Evolutionary conservation across 495 filamentous ascomycete genomes (phyloP).

Genomic region (Umbilicaria muhlenbergii): DNA sequence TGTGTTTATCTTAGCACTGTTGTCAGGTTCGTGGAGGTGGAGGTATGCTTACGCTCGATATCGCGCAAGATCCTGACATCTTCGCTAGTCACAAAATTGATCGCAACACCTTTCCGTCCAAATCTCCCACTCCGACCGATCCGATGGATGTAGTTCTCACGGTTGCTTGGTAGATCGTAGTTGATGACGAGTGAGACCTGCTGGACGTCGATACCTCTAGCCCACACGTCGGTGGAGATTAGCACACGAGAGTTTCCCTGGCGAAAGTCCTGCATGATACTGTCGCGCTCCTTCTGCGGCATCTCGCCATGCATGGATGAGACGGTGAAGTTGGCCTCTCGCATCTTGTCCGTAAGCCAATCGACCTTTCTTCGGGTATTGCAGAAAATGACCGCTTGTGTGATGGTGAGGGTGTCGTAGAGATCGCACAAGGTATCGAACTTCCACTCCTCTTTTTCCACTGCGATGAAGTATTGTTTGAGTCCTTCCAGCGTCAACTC

Average conservation of each 20-base stretch:
- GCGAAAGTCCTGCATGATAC: slow-evolving; percentile 98
- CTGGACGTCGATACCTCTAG: slow-evolving; percentile 97
- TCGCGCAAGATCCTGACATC: slow-evolving; percentile 96
- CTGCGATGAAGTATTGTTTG: slow-evolving; percentile 98
- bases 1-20: slow-evolving; percentile 21
- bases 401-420: slow-evolving; percentile 98
- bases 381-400: slow-evolving; percentile 99
- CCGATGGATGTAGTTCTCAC: slow-evolving; percentile 99
- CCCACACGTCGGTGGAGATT: slow-evolving; percentile 97
- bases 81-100: slow-evolving; percentile 97
- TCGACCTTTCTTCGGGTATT: slow-evolving; percentile 99
- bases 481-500: slow-evolving; percentile 96
- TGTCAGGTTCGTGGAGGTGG: not conserved
- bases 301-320: slow-evolving; percentile 98
- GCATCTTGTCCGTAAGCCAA: slow-evolving; percentile 98
- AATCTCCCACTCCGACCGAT: slow-evolving; percentile 95
- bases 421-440: slow-evolving; percentile 99
- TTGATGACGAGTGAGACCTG: slow-evolving; percentile 99
- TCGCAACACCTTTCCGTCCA: slow-evolving; percentile 95
- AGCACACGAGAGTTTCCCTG: slow-evolving; percentile 90
- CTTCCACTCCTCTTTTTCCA: slow-evolving; percentile 99
- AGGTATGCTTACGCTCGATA: slow-evolving; percentile 55
- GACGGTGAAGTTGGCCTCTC: slow-evolving; percentile 94
- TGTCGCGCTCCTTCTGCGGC: slow-evolving; percentile 93
- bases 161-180: slow-evolving; percentile 95